Conservation (phyloP, 331 rosid species). For the Arachis monticola region DNA sequence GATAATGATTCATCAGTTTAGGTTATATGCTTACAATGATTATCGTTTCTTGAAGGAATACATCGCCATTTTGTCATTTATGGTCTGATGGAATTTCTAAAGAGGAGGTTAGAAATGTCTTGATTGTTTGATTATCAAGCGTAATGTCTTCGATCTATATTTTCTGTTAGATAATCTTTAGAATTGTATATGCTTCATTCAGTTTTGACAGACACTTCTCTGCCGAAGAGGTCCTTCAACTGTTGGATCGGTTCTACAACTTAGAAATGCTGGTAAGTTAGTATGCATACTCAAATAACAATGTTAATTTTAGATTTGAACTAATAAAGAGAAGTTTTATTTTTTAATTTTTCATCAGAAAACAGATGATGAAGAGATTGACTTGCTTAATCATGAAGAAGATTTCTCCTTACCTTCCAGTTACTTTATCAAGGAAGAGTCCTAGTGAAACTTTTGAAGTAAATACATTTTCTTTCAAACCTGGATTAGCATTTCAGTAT, state of each 20-base stretch:
- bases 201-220: conserved; percentile 87
- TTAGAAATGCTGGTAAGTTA: conserved; percentile 84
- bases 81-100: conserved; percentile 92
- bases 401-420: conserved; percentile 86
- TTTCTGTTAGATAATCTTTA: conserved; percentile 19
- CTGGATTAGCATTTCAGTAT: conserved; percentile 24
- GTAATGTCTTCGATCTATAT: not conserved
- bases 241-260: conserved; percentile 96
- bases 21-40: conserved; percentile 33
- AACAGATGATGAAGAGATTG: conserved; percentile 86
- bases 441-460: conserved; percentile 42
- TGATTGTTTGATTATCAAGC: conserved; percentile 20
- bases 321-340: conserved; percentile 31
- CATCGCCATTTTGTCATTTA: conserved; percentile 92
- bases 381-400: conserved; percentile 76
- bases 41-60: conserved; percentile 61
- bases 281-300: not conserved
- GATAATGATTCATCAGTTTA: too few relatives aligned
- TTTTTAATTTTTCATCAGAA: conserved; percentile 55
- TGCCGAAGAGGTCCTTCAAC: conserved; percentile 90
- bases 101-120: conserved; percentile 65
- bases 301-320: conserved; percentile 26
- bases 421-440: conserved; percentile 79
- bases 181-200: conserved; percentile 36
- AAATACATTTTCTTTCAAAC: conserved; percentile 36